Evolutionary conservation across 495 filamentous ascomycete species (phyloP), one percentile per base, ranked within the genome.

Genomic region (Aspergillus incahuasiensis): DNA sequence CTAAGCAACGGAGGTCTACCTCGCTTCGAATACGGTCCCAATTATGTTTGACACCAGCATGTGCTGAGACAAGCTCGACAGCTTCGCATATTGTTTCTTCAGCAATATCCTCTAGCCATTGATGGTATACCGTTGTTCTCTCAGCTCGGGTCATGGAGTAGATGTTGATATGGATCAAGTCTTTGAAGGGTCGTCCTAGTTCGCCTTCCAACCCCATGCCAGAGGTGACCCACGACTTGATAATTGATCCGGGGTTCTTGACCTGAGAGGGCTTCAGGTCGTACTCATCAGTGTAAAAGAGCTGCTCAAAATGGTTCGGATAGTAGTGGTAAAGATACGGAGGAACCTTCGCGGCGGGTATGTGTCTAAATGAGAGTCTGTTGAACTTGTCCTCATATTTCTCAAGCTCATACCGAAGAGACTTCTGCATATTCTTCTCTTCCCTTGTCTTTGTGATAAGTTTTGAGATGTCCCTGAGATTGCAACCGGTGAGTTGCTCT

Each of bases 401-500:
- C 11, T 58, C 52, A 32, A 68, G 60, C 19, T 41, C 46, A 19
- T 18, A 21, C 21, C 58, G 51, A 6, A 61, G 34, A 7, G 44
- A 18, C 55, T 52, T 62, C 24, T 59, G 52, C 19, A 48, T 51
- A 4, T 8, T 19, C 46, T 72, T 74, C 58, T 83, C 80, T 7
- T 64, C 52, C 18, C 60, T 70, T 1, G 79, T 82, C 6, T 63
- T 69, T 8, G 57, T 48, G 20, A 57, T 41, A 9, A 55, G 43
- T 41, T 62, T 59, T 2, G 61, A 52, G 28, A 84, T 66, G 2
- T 57, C 48, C 7, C 73, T 63, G 1, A 87, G 71, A 44, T 81
- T 84, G 15, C 60, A 55, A 19, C 22, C 46, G 15, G 66, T 28
- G 19, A 76, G 51, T 2, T 54, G 19, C 35, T 86, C 80, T 0